These are phyloP conservation scores for Leishmania aethiopica DNA, from an alignment of 208 protist species.

Conservation along the genomic window DNA sequence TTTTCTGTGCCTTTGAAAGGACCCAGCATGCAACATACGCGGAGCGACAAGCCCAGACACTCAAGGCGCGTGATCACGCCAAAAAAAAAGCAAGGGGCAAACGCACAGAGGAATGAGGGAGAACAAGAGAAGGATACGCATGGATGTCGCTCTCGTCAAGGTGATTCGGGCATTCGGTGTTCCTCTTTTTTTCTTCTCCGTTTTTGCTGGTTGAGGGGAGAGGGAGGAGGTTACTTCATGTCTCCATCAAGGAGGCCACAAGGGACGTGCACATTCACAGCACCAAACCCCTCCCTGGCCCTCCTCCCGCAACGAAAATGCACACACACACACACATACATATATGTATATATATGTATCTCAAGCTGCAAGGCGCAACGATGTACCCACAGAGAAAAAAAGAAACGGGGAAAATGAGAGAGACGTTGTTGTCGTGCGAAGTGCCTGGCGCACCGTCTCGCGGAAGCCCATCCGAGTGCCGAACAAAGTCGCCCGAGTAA, in stretches of 20 bases:
- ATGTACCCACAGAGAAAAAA: neutral
- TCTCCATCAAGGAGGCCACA: neutral
- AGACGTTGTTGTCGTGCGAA: neutral
- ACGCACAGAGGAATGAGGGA: neutral
- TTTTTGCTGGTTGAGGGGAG: neutral
- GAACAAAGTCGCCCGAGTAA: neutral
- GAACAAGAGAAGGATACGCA: neutral
- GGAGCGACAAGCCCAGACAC: neutral
- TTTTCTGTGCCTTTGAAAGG: neutral
- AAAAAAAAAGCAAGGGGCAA: neutral
- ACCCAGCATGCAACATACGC: neutral
- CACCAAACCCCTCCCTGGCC: neutral
- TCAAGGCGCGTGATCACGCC: neutral
- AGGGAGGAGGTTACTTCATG: neutral
- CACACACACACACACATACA: neutral
- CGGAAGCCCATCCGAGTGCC: neutral
- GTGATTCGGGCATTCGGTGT: neutral
- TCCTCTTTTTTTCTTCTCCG: neutral
- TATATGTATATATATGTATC: no score
- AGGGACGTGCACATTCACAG: neutral
- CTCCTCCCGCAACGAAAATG: neutral
- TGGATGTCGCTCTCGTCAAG: neutral
- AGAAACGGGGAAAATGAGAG: neutral
- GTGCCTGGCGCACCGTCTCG: neutral
- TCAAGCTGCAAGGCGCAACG: neutral